Base-by-base conservation (phyloP, 1,284 basidiomycete genomes). In the Afroboletus lepidellus region DNA sequence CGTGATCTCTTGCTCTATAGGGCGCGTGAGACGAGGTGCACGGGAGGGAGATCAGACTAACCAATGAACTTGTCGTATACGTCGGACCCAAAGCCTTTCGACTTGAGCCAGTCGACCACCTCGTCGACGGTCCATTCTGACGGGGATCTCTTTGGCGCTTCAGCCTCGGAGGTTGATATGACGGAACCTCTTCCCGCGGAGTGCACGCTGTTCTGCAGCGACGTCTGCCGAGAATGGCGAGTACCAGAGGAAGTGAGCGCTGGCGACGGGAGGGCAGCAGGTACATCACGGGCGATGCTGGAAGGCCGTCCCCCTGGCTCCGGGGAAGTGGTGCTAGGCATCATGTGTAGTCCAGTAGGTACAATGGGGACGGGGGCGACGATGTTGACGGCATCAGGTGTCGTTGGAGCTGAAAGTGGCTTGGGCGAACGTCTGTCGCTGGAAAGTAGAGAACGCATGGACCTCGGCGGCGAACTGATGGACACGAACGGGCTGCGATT, bases 1-100 rank as follows among this genome's bases (percentile, higher is more conserved):
- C 0, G 94, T 92, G 55, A 99, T 99, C 71, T 99, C 96, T 81
- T 99, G 95, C 72, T 97, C 94, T 90, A 66, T 23, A 46, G 41
- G 21, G 57, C 23, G 51, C 13, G 25, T 61, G 8, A 50, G 11
- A 33, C 5, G 37, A 33, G 18, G n/a, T 41, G 3, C 12, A 21
- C 44, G 13, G 47, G 16, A 5, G 51, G 27, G 36, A 41, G 37
- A 46, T 45, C 27, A 36, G 9, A 74, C 82, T 55, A 58, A 90
- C 91, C 92, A 39, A 77, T 82, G 64, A 99, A 98, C 70, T 93
- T 96, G 59, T 84, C 80, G 57, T 88, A 86, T 2, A 94, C 85
- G 42, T 80, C 77, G 49, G 87, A 79, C 60, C 96, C 94, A 59
- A 98, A 97, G 5, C 90, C 90, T 72, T 91, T 93, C 45, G 73